Conservation (phyloP, 257 asterid species). For the Nicotiana attenuata region DNA sequence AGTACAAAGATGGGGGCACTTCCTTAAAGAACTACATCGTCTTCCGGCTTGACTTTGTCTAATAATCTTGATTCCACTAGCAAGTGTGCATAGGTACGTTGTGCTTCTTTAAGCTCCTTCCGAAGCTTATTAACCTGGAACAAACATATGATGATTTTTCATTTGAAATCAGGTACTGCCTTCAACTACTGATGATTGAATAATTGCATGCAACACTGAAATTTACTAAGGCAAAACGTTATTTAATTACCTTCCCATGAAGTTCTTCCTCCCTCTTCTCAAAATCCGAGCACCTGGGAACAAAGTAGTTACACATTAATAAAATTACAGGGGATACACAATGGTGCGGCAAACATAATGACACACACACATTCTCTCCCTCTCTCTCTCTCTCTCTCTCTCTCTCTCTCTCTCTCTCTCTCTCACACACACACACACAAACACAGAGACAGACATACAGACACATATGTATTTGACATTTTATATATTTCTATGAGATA, state of each 20-base stretch:
- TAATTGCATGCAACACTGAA: neutral
- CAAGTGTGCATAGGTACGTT: slow-evolving; percentile 39
- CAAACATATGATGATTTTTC: neutral
- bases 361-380: too few species aligned
- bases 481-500: neutral
- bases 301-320: slow-evolving; percentile 4
- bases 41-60: slow-evolving; percentile 39
- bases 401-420: too few species aligned
- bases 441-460: too few species aligned
- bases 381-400: too few species aligned
- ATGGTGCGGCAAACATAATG: neutral
- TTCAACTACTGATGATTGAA: neutral
- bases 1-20: neutral
- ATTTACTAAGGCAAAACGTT: neutral
- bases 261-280: slow-evolving; percentile 58
- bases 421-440: too few species aligned
- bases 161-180: neutral
- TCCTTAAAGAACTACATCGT: neutral
- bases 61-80: slow-evolving; percentile 33
- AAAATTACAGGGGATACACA: neutral
- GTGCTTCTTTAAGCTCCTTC: slow-evolving; percentile 35
- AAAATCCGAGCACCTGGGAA: slow-evolving; percentile 55
- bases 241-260: slow-evolving; percentile 48
- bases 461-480: neutral
- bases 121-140: slow-evolving; percentile 38